Conservation (phyloP, 306 rosid species). For the Alnus glutinosa region DNA sequence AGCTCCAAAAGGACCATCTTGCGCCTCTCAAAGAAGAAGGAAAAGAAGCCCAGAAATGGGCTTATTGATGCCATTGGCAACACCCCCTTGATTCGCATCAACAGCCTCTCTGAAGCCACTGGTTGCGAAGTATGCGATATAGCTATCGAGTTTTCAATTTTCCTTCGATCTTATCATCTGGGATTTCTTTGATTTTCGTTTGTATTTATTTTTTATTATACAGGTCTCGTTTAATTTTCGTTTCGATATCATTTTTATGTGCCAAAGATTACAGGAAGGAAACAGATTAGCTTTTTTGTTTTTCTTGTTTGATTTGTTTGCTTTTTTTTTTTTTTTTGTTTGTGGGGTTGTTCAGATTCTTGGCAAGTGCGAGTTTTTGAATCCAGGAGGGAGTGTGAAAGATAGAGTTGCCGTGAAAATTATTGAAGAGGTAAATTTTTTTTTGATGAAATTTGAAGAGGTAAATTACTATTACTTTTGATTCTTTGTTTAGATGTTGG, state of each 20-base stretch:
- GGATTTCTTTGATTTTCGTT: constrained; percentile 7
- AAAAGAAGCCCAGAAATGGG: constrained; percentile 38
- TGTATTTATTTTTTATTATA: not conserved
- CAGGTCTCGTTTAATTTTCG: not conserved
- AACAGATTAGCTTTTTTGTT: not conserved
- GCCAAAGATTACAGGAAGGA: no score
- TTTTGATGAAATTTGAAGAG: no score
- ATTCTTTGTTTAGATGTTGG: not conserved
- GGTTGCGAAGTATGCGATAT: constrained; percentile 62
- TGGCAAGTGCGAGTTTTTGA: constrained; percentile 93
- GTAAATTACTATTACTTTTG: constrained; percentile 29
- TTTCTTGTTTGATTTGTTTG: not conserved
- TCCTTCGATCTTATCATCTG: not conserved
- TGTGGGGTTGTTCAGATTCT: constrained; percentile 52
- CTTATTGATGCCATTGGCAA: constrained; percentile 76
- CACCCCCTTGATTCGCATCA: constrained; percentile 87
- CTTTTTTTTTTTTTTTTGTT: not conserved
- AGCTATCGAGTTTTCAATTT: not conserved
- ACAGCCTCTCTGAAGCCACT: constrained; percentile 89
- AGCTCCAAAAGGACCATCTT: constrained; percentile 18
- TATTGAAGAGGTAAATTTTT: constrained; percentile 74
- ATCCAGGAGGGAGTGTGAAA: constrained; percentile 96
- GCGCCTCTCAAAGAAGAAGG: constrained; percentile 23
- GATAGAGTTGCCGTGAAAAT: constrained; percentile 89
- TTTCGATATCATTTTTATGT: not conserved